A percentile compares a stretch with the other conserved stretches of the same genome.
These are phyloP conservation scores for Trypanosoma boissoni DNA, from an alignment of 208 protist genomes.

Conservation along the genomic window DNA sequence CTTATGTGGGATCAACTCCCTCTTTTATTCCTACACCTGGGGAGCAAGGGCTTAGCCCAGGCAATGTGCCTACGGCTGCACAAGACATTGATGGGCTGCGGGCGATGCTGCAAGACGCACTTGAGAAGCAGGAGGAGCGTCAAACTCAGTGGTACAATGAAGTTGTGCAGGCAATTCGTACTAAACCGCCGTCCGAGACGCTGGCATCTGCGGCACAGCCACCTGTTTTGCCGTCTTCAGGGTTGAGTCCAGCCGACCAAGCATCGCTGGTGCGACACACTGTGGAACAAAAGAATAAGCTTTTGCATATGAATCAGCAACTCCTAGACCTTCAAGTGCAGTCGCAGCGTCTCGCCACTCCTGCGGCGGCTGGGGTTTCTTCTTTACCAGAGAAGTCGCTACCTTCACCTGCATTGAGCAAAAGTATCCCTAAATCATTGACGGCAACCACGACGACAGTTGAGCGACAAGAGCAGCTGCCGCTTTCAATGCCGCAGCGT, in stretches of 20 bases:
- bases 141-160: slow-evolving; percentile 47
- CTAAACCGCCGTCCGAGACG: slow-evolving; percentile 13
- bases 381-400: too few relatives aligned
- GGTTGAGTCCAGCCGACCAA: slow-evolving; percentile 55
- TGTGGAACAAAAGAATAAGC: slow-evolving; percentile 68
- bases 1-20: too few relatives aligned
- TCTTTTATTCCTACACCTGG: neutral
- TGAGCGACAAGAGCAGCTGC: too few relatives aligned
- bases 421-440: too few relatives aligned
- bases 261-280: slow-evolving; percentile 52
- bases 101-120: slow-evolving; percentile 32
- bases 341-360: slow-evolving; percentile 25
- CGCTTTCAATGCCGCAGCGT: too few relatives aligned
- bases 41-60: too few relatives aligned
- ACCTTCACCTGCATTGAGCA: too few relatives aligned
- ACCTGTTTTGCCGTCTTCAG: slow-evolving; percentile 2
- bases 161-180: slow-evolving; percentile 32
- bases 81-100: slow-evolving; percentile 36
- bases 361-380: slow-evolving; percentile 6
- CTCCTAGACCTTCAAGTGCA: slow-evolving; percentile 62
- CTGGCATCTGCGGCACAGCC: slow-evolving; percentile 21
- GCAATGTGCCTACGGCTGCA: neutral
- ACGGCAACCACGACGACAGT: too few relatives aligned
- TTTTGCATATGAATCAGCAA: slow-evolving; percentile 63
- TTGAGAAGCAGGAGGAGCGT: slow-evolving; percentile 42